phyloP scores from a whole-genome alignment of 106 monocot genomes.

The Hemerocallis citrina region DNA sequence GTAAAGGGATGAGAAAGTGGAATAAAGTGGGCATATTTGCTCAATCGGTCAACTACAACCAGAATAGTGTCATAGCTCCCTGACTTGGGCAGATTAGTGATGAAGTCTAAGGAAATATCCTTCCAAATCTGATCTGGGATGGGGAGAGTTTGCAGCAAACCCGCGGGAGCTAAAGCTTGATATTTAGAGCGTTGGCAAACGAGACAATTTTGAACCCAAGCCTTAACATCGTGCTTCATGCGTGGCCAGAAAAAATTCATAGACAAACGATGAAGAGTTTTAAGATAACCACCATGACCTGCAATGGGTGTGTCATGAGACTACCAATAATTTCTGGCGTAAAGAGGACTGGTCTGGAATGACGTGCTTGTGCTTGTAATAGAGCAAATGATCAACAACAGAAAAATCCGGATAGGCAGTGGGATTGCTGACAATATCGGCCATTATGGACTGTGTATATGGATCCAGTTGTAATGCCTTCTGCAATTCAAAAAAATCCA shows the following conservation, averaged over 20 bases:
- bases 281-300: not conserved
- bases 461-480: not conserved
- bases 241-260: not conserved
- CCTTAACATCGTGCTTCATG: not conserved
- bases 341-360: not conserved
- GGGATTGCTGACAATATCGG: not conserved
- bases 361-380: not conserved
- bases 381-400: too few species aligned
- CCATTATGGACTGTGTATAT: too few species aligned
- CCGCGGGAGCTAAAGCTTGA: not conserved
- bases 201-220: not conserved
- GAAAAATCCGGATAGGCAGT: not conserved
- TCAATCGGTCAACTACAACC: not conserved
- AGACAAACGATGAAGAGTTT: not conserved
- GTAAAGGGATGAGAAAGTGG: not conserved
- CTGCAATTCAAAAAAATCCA: not conserved
- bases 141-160: conserved; percentile 5
- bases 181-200: not conserved
- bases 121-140: conserved; percentile 5
- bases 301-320: not conserved
- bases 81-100: not conserved
- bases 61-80: not conserved
- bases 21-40: not conserved
- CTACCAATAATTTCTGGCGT: not conserved
- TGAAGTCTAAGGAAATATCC: conserved; percentile 7